Evolutionary conservation across 2,329 filamentous ascomycete genomes (phyloP).

Genomic region (Incumbomyces delicatus): DNA sequence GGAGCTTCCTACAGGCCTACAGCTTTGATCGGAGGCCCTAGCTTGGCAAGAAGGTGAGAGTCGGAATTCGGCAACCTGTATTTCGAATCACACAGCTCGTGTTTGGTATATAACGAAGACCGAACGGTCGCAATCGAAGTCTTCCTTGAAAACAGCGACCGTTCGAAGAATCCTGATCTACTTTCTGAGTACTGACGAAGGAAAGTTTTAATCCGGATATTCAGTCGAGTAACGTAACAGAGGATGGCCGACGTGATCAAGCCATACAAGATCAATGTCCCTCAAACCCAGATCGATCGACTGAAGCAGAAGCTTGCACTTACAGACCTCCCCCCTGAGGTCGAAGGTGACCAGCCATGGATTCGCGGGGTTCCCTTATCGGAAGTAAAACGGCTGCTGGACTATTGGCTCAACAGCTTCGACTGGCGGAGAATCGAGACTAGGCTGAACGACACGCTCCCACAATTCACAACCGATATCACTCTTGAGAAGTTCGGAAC

Average conservation of each 20-base stretch:
- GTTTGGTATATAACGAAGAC: no score
- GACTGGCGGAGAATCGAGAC: conserved; percentile 54
- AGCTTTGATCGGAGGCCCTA: no score
- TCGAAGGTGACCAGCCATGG: conserved; percentile 37
- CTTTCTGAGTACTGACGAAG: no score
- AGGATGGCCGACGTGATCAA: background rate
- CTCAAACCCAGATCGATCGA: conserved; percentile 41
- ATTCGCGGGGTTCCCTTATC: conserved; percentile 49
- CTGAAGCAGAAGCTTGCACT: conserved; percentile 47
- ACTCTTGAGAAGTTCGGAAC: conserved; percentile 54
- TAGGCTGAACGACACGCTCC: conserved; percentile 52
- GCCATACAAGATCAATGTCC: conserved; percentile 41
- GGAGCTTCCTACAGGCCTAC: no score
- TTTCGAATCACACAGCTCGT: no score
- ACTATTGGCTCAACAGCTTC: conserved; percentile 47
- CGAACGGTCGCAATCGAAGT: no score
- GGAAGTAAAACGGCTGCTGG: conserved; percentile 51
- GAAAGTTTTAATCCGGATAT: no score
- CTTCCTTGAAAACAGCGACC: no score
- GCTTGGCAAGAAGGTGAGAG: no score
- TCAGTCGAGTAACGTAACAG: no score
- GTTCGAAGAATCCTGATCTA: no score
- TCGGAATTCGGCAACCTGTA: no score
- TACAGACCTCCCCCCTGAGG: conserved; percentile 47
- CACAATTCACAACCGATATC: conserved; percentile 43